phyloP scores from a whole-genome alignment of 1,139 yeast genomes.

The Nakaseomyces nivariensis region DNA sequence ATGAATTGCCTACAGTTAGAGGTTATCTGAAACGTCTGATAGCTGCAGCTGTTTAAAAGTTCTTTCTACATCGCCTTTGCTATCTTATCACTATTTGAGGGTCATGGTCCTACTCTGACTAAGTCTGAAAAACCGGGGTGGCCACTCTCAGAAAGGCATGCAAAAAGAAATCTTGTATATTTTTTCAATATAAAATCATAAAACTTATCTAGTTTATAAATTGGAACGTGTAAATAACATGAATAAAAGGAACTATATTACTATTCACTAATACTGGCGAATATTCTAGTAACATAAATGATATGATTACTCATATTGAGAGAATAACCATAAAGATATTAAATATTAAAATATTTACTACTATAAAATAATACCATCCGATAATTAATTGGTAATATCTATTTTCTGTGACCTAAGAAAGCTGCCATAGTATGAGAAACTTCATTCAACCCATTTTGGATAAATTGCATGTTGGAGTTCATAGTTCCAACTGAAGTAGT shows the following conservation, averaged over 20 bases:
- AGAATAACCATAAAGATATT: no score
- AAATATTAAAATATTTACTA: no score
- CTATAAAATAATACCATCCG: no score
- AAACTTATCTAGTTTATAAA: neutral
- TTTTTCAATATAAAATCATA: neutral
- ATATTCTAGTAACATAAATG: no score
- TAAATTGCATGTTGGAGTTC: neutral
- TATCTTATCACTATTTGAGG: no score
- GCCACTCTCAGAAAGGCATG: neutral
- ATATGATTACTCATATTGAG: no score
- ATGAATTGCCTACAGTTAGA: slow-evolving; percentile 29
- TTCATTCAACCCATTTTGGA: slow-evolving; percentile 5
- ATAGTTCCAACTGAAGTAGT: slow-evolving; percentile 14
- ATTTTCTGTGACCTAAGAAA: slow-evolving; percentile 6
- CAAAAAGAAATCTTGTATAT: neutral
- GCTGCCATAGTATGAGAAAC: slow-evolving; percentile 6
- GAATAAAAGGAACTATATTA: neutral
- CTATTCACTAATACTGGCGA: neutral
- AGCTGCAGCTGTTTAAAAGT: slow-evolving; percentile 5
- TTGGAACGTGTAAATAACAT: neutral
- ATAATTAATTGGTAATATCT: neutral
- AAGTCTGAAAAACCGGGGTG: no score
- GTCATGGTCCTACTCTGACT: no score
- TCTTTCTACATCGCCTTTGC: neutral
- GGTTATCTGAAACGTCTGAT: slow-evolving; percentile 23